A percentile compares a stretch with the other conserved stretches of the same genome.
Conservation (phyloP, 306 rosid species). For the Crotalaria pallida region DNA sequence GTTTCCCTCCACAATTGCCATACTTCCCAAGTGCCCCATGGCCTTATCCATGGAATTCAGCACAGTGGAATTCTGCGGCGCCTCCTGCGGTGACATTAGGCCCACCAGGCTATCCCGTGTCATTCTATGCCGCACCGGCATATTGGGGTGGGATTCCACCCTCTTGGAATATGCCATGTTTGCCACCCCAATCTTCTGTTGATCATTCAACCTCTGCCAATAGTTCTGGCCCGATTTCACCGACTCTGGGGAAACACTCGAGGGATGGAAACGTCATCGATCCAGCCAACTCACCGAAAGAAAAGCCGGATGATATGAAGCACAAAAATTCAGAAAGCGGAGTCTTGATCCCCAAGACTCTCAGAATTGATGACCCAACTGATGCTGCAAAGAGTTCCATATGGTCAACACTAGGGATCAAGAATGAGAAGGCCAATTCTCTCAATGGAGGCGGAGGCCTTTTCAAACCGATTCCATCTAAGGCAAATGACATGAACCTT, state of each 20-base stretch:
- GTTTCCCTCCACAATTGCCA: conserved; percentile 48
- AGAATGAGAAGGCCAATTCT: conserved; percentile 45
- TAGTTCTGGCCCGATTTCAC: conserved; percentile 31
- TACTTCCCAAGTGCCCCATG: conserved; percentile 45
- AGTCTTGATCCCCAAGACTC: conserved; percentile 62
- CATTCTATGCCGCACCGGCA: conserved; percentile 56
- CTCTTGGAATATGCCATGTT: conserved; percentile 47
- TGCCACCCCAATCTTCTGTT: conserved; percentile 38
- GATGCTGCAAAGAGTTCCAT: conserved; percentile 72
- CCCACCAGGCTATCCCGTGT: conserved; percentile 56
- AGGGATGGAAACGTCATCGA: conserved; percentile 56
- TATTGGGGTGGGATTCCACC: conserved; percentile 62
- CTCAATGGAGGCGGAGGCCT: conserved; percentile 45
- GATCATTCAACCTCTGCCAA: conserved; percentile 25
- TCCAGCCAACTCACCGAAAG: conserved; percentile 29
- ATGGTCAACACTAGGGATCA: conserved; percentile 66
- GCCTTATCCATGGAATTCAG: conserved; percentile 55
- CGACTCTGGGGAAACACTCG: conserved; percentile 68
- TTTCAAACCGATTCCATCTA: conserved; percentile 54
- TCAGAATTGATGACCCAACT: conserved; percentile 62
- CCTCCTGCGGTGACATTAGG: conserved; percentile 49
- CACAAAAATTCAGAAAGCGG: conserved; percentile 26
- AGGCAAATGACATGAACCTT: conserved; percentile 36
- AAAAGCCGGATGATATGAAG: conserved; percentile 28
- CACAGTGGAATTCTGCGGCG: conserved; percentile 26